A percentile compares a stretch with the other conserved stretches of the same genome.
phyloP scores from a whole-genome alignment of 2,329 filamentous ascomycete genomes.

The Aspergillus tubingensis region DNA sequence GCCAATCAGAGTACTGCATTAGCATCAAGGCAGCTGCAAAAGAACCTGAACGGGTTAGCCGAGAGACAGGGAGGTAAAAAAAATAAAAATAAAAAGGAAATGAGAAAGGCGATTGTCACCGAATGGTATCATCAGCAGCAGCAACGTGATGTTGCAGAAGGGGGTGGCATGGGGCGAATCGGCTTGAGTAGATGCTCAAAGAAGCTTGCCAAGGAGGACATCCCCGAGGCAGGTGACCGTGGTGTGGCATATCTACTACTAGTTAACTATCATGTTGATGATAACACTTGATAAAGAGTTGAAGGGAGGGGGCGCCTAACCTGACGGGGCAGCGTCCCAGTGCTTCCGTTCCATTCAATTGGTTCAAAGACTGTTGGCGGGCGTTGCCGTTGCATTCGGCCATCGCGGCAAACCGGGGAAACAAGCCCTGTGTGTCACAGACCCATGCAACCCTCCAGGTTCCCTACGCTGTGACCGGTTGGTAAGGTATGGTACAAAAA shows the following conservation, averaged over 20 bases:
- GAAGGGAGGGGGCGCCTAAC: background rate
- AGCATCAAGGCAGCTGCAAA: background rate
- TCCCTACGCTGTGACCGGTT: background rate
- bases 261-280: background rate
- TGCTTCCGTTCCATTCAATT: background rate
- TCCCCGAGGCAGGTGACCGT: background rate
- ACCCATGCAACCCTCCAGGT: background rate
- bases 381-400: slow-evolving; percentile 33
- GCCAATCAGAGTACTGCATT: background rate
- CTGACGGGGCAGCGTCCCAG: background rate
- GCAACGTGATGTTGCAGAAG: slow-evolving; percentile 24
- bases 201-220: background rate
- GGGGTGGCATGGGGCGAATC: slow-evolving; percentile 19
- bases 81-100: background rate
- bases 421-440: background rate
- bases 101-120: slow-evolving; percentile 1
- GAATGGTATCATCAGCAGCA: slow-evolving; percentile 14
- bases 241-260: background rate
- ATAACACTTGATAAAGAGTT: background rate
- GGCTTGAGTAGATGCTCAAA: background rate
- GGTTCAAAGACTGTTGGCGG: slow-evolving; percentile 4
- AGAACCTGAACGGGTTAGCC: background rate
- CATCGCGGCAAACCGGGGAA: slow-evolving; percentile 24
- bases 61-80: background rate
- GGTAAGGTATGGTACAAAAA: background rate